phyloP scores from a whole-genome alignment of 352 stramenopile species.

The Globisporangium paddicum region DNA sequence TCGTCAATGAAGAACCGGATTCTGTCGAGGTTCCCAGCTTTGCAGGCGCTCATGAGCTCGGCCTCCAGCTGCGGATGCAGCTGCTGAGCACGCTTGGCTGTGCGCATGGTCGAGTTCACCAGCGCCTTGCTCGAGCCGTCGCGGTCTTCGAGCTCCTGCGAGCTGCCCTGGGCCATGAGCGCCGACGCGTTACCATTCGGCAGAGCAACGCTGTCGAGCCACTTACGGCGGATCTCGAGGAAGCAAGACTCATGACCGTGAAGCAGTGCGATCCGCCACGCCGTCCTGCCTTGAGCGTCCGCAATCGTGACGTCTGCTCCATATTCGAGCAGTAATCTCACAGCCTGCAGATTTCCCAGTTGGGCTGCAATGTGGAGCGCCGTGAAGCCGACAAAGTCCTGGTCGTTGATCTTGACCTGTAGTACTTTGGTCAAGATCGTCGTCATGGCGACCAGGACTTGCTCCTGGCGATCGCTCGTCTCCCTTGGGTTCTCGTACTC shows the following conservation, averaged over 20 bases:
- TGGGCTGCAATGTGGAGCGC: conserved; percentile 47
- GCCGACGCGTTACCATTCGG: neutral
- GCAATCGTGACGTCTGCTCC: conserved; percentile 40
- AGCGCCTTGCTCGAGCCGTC: conserved; percentile 7
- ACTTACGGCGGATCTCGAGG: conserved; percentile 61
- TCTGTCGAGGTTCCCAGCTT: conserved; percentile 18
- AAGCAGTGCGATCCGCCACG: conserved; percentile 57
- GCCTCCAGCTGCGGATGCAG: conserved; percentile 35
- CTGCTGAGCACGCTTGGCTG: conserved; percentile 7
- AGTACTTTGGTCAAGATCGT: conserved; percentile 30
- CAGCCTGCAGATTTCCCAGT: conserved; percentile 32
- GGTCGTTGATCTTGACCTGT: conserved; percentile 30
- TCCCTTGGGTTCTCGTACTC: conserved; percentile 12
- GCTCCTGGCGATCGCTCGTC: neutral
- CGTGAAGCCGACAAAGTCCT: conserved; percentile 57
- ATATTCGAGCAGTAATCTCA: conserved; percentile 38
- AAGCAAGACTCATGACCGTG: conserved; percentile 50
- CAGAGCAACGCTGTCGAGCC: conserved; percentile 23
- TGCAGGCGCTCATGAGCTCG: conserved; percentile 21
- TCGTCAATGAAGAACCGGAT: conserved; percentile 36
- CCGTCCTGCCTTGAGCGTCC: conserved; percentile 38
- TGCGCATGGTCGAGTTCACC: conserved; percentile 10
- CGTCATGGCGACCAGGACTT: conserved; percentile 25
- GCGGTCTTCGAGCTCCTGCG: conserved; percentile 3
- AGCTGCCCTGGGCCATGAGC: neutral